Conservation (phyloP, 805 yeast species). For the Candida rishiriensis region DNA sequence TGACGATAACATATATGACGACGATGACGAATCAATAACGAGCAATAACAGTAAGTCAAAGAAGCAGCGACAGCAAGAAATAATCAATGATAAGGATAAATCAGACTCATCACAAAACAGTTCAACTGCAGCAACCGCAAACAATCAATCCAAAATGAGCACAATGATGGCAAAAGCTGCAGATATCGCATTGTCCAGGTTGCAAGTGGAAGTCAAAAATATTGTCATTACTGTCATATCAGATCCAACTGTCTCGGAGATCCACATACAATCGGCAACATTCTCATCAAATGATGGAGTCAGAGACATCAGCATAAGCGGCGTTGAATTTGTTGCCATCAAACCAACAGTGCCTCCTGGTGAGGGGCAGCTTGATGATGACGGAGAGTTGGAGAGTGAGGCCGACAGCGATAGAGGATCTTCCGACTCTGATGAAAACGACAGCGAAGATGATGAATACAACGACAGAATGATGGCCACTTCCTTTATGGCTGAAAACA, state of each 20-base stretch:
- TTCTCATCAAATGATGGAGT: slow-evolving; percentile 43
- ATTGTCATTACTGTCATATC: slow-evolving; percentile 45
- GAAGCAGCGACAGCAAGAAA: slow-evolving; percentile 9
- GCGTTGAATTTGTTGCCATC: slow-evolving; percentile 36
- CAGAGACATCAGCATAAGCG: slow-evolving; percentile 36
- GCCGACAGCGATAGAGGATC: slow-evolving; percentile 5
- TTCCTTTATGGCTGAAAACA: slow-evolving; percentile 27
- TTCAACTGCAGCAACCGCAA: slow-evolving; percentile 1
- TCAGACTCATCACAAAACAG: slow-evolving; percentile 5
- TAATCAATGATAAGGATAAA: too few relatives aligned
- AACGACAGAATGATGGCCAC: slow-evolving; percentile 35
- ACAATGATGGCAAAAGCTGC: slow-evolving; percentile 60
- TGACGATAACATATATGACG: slow-evolving; percentile 36
- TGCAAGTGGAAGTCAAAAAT: slow-evolving; percentile 47
- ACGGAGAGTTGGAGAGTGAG: slow-evolving; percentile 1
- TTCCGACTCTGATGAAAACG: slow-evolving; percentile 22
- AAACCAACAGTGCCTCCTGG: slow-evolving; percentile 36
- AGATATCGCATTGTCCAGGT: slow-evolving; percentile 60
- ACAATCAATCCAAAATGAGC: slow-evolving; percentile 37
- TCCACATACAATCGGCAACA: slow-evolving; percentile 28
- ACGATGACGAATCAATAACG: slow-evolving; percentile 10
- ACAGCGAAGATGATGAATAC: slow-evolving; percentile 29
- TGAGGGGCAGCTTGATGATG: slow-evolving; percentile 15
- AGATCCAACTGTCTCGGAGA: slow-evolving; percentile 37
- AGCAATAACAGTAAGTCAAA: neutral